These are phyloP conservation scores for Lentinula boryana DNA, from an alignment of 768 basidiomycete genomes.

Conservation along the genomic window DNA sequence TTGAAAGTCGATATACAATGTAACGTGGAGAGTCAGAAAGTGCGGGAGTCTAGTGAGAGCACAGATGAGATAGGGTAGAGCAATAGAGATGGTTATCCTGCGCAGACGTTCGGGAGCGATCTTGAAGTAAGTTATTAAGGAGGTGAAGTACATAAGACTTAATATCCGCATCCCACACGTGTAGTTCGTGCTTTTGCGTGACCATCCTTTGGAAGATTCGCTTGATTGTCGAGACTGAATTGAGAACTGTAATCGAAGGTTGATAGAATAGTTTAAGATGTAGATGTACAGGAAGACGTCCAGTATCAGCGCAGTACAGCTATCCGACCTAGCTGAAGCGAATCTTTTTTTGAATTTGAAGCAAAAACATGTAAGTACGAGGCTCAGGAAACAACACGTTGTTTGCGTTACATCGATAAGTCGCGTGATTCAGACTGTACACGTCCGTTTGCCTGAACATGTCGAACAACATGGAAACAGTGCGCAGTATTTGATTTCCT, in stretches of 20 bases:
- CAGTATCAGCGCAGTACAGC: no score
- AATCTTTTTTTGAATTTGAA: background rate
- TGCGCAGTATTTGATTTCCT: background rate
- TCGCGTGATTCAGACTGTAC: background rate
- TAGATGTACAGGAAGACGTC: no score
- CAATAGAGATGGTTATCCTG: background rate
- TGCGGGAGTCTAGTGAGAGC: background rate
- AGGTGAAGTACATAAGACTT: background rate
- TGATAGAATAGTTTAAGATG: background rate
- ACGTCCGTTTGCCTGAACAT: background rate
- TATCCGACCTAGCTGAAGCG: background rate
- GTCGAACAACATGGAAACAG: background rate
- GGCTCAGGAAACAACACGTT: background rate
- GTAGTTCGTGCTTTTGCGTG: constrained; percentile 3
- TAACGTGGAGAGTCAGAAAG: background rate
- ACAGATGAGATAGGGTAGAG: background rate
- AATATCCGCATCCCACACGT: constrained; percentile 2
- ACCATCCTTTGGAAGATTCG: background rate
- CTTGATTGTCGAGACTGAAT: background rate
- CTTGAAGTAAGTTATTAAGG: background rate
- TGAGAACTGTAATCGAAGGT: background rate
- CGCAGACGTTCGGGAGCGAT: background rate
- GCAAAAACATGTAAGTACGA: background rate
- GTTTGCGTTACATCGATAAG: background rate
- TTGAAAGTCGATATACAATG: background rate